Evolutionary conservation across 75 land plant genomes (phyloP).

Genomic region (Pinus tabuliformis): DNA sequence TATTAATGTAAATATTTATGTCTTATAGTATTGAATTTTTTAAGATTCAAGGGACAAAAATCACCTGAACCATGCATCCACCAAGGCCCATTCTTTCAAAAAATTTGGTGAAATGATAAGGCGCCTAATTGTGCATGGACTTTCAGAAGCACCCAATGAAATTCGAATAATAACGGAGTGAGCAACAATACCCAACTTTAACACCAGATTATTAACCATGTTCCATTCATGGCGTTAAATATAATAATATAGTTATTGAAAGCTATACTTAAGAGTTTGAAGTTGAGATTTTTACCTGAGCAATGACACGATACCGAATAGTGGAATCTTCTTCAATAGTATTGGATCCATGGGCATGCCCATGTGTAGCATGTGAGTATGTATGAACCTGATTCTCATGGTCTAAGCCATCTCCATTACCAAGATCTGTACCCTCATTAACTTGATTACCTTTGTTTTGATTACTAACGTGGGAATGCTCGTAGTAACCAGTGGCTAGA

Average conservation of each 20-base stretch:
- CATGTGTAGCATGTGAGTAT: neutral
- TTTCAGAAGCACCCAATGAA: constrained; percentile 61
- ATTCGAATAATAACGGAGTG: constrained; percentile 80
- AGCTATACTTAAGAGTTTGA: neutral
- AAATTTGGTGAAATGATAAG: constrained; percentile 70
- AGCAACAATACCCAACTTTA: constrained; percentile 78
- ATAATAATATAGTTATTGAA: neutral
- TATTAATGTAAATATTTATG: too few relatives aligned
- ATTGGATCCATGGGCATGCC: neutral
- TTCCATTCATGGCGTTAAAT: too few relatives aligned
- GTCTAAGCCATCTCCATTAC: too few relatives aligned
- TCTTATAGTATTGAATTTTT: too few relatives aligned
- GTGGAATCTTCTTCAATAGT: neutral
- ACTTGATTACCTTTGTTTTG: too few relatives aligned
- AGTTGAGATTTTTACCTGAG: neutral
- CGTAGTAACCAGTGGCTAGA: constrained; percentile 38
- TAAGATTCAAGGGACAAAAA: too few relatives aligned
- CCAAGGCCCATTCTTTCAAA: constrained; percentile 87
- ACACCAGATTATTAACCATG: constrained; percentile 28
- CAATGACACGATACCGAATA: neutral
- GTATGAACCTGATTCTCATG: too few relatives aligned
- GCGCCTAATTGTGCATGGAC: constrained; percentile 67
- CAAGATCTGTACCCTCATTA: too few relatives aligned
- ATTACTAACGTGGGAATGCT: neutral
- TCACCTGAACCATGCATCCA: constrained; percentile 79